These are phyloP conservation scores for Colletotrichum sp. DNA, from an alignment of 2,329 filamentous ascomycete genomes.

Conservation along the genomic window DNA sequence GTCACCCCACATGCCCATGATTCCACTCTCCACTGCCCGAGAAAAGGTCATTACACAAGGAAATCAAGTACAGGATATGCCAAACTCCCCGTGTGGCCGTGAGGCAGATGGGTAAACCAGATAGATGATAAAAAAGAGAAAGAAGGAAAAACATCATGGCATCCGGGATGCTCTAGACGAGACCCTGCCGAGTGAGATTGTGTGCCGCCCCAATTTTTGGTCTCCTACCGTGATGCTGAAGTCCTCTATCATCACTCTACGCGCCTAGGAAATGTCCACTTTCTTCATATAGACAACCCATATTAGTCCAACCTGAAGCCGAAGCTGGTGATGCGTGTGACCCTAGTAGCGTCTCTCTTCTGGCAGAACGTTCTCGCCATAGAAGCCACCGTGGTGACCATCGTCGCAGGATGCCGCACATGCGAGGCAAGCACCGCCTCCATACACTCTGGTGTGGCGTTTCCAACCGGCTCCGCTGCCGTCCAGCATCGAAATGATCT, in stretches of 20 bases:
- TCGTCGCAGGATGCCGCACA: conserved; percentile 53
- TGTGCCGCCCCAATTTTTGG: not conserved
- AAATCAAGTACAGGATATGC: not conserved
- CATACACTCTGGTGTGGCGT: conserved; percentile 64
- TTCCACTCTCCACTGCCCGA: not conserved
- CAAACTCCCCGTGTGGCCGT: not conserved
- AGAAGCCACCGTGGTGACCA: conserved; percentile 54
- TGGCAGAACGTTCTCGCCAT: conserved; percentile 58
- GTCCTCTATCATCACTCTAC: not conserved
- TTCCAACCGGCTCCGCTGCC: conserved; percentile 57
- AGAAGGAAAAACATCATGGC: not conserved
- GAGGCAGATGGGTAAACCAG: not conserved
- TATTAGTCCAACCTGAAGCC: not conserved
- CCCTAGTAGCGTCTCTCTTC: conserved; percentile 50
- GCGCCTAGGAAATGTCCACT: not conserved
- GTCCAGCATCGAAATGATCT: conserved; percentile 55
- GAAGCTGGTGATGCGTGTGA: not conserved
- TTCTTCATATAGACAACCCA: not conserved
- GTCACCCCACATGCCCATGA: not conserved
- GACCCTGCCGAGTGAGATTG: not conserved
- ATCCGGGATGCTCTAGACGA: not conserved
- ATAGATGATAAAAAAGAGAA: not conserved
- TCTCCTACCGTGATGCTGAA: not conserved
- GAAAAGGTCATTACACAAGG: not conserved
- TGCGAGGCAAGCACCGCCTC: conserved; percentile 61